Percentiles rank a stretch among this genome's conserved stretches.
Conservation (phyloP, 2,329 filamentous ascomycete genomes). For the Claviceps humidiphila region DNA sequence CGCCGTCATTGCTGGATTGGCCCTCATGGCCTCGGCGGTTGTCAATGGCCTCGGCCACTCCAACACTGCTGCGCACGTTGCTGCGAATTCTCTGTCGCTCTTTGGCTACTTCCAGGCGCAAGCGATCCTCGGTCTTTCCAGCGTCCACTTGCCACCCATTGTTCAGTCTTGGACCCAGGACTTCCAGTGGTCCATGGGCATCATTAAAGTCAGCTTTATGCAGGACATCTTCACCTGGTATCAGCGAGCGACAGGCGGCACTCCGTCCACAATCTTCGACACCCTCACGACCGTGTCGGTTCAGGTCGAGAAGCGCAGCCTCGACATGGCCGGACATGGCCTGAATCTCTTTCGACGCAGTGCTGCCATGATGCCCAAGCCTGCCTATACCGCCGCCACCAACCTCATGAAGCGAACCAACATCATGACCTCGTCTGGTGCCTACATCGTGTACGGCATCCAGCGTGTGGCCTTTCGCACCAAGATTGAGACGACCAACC, state of each 20-base stretch:
- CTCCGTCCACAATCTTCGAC: constrained; percentile 64
- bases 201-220: constrained; percentile 77
- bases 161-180: constrained; percentile 92
- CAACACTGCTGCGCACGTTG: constrained; percentile 88
- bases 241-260: constrained; percentile 82
- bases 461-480: constrained; percentile 65
- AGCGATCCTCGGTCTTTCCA: constrained; percentile 77
- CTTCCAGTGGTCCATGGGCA: constrained; percentile 97
- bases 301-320: constrained; percentile 57
- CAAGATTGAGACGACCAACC: constrained; percentile 79
- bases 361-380: constrained; percentile 35
- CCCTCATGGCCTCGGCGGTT: constrained; percentile 71
- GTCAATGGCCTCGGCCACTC: constrained; percentile 84
- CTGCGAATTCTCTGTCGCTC: constrained; percentile 84
- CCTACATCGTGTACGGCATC: constrained; percentile 62
- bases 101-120: constrained; percentile 92
- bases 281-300: constrained; percentile 64
- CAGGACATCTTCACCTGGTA: constrained; percentile 91
- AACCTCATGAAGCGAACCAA: constrained; percentile 40
- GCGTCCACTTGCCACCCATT: constrained; percentile 71
- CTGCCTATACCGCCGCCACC: constrained; percentile 20
- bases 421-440: constrained; percentile 39
- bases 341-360: constrained; percentile 41
- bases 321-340: constrained; percentile 24
- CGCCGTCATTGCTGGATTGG: constrained; percentile 74